Percentiles rank a stretch among this genome's conserved stretches.
Conservation (phyloP, 2,329 filamentous ascomycete species). For the Neonectria punicea region DNA sequence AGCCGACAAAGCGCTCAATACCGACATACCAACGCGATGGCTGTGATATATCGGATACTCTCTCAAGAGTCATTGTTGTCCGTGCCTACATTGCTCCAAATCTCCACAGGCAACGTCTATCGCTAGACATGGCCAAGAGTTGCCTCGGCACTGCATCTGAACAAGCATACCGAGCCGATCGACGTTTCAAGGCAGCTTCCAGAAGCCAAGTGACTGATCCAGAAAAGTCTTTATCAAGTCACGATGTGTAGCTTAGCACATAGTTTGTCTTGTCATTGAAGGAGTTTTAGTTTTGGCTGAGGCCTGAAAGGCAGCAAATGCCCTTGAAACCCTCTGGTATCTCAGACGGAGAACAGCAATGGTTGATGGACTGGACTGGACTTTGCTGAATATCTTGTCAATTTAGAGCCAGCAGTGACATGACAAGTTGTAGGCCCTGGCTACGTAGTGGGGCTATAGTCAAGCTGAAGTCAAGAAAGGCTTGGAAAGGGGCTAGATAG, state of each 20-base stretch:
- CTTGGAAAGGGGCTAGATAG: neutral
- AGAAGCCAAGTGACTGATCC: neutral
- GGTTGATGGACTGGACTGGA: too few relatives aligned
- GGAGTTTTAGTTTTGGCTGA: neutral
- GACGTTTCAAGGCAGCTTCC: neutral
- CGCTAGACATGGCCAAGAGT: neutral
- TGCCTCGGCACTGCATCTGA: too few relatives aligned
- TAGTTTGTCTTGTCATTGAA: neutral
- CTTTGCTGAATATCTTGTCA: too few relatives aligned
- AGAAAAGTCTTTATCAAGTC: neutral
- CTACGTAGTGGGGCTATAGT: too few relatives aligned
- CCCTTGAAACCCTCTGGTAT: neutral
- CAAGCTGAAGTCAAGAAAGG: neutral
- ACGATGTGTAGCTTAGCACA: neutral
- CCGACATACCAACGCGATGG: neutral
- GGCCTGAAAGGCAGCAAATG: neutral
- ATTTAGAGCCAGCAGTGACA: too few relatives aligned
- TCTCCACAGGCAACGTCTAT: neutral
- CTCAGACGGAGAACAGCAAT: neutral
- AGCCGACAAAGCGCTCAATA: neutral
- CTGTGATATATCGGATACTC: neutral
- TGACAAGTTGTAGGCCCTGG: neutral
- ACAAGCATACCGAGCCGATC: neutral
- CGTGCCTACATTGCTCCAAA: neutral
- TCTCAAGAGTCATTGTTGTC: neutral